These are phyloP conservation scores for Erythrophleum fordii DNA, from an alignment of 306 rosid species.

Conservation along the genomic window DNA sequence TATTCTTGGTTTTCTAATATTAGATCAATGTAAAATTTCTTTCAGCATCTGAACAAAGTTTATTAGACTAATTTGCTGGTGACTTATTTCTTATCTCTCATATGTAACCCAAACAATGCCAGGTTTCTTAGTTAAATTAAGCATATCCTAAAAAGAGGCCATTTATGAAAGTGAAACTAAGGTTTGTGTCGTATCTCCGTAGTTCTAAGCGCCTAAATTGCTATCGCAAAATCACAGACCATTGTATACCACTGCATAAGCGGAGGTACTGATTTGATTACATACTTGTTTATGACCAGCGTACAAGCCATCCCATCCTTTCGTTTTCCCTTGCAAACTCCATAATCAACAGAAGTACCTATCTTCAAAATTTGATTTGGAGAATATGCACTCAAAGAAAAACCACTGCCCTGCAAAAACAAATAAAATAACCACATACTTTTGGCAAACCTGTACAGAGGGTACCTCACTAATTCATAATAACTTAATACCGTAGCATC, in stretches of 20 bases:
- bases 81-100: neutral
- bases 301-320: constrained; percentile 84
- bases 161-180: neutral
- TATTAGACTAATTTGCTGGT: neutral
- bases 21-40: neutral
- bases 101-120: neutral
- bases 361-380: constrained; percentile 74
- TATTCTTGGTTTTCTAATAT: neutral
- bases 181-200: neutral
- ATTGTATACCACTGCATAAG: neutral
- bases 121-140: neutral
- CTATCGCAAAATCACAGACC: neutral
- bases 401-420: constrained; percentile 74
- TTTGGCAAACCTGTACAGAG: neutral
- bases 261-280: neutral
- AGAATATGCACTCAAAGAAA: constrained; percentile 77
- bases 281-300: constrained; percentile 73
- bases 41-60: neutral
- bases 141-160: neutral
- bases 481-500: constrained; percentile 62
- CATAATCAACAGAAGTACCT: constrained; percentile 86
- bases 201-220: neutral
- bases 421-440: neutral
- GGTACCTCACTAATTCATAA: neutral
- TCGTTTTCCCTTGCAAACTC: constrained; percentile 84